Conservation (phyloP, 345 rosid genomes). For the Triadica sebifera region DNA sequence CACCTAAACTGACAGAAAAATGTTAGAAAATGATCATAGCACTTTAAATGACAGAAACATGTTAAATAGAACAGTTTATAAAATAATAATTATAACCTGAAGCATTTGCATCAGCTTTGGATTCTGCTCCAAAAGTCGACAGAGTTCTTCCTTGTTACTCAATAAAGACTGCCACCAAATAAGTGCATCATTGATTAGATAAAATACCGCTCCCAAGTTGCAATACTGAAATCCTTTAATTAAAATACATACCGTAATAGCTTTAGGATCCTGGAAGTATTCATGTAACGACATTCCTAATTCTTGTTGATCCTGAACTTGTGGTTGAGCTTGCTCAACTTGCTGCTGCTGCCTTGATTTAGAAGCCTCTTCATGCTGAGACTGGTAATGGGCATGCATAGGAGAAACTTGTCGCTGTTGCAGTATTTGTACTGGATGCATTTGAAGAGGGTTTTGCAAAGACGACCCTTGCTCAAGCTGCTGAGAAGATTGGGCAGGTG, state of each 20-base stretch:
- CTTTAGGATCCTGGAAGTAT: slow-evolving; percentile 88
- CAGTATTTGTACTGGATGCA: slow-evolving; percentile 63
- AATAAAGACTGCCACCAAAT: slow-evolving; percentile 64
- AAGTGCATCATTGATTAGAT: slow-evolving; percentile 17
- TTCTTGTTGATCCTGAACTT: slow-evolving; percentile 56
- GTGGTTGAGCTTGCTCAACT: slow-evolving; percentile 46
- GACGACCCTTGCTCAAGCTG: slow-evolving; percentile 63
- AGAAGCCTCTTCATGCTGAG: slow-evolving; percentile 70
- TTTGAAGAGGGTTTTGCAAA: slow-evolving; percentile 55
- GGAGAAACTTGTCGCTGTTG: slow-evolving; percentile 66
- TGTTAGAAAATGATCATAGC: background rate
- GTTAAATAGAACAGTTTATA: background rate
- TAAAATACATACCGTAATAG: slow-evolving; percentile 63
- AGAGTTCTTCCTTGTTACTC: slow-evolving; percentile 87
- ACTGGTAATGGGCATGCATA: slow-evolving; percentile 54
- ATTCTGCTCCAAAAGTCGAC: slow-evolving; percentile 96
- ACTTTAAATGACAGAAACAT: background rate
- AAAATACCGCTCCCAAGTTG: background rate
- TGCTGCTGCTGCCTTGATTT: slow-evolving; percentile 62
- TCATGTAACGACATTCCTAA: slow-evolving; percentile 84
- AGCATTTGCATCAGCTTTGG: slow-evolving; percentile 98
- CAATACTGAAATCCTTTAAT: background rate
- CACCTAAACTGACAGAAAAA: background rate
- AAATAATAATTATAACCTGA: slow-evolving; percentile 49
- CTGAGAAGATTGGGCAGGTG: slow-evolving; percentile 54